Conservation (phyloP, 805 yeast genomes). For the Citeromyces matritensis region DNA sequence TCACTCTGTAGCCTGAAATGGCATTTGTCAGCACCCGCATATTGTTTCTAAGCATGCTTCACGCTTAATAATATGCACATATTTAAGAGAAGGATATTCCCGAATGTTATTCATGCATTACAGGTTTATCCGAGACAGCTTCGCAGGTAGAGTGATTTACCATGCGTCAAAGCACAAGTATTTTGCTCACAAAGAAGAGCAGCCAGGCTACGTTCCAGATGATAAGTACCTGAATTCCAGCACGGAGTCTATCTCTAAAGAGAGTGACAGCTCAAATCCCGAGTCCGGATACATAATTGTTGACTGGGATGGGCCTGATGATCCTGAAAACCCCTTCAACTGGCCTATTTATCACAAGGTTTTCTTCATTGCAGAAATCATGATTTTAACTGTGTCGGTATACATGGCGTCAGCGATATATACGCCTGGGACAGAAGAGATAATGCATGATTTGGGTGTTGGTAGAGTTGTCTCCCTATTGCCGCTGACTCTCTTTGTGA, state of each 20-base stretch:
- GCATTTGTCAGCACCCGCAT: no score
- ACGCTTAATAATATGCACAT: no score
- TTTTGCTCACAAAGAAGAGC: neutral
- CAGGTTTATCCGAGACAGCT: constrained; percentile 1
- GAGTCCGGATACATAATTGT: neutral
- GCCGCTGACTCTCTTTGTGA: constrained; percentile 36
- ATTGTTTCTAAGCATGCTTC: no score
- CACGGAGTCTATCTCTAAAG: neutral
- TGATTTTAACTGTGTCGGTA: constrained; percentile 31
- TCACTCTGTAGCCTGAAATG: no score
- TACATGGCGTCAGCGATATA: constrained; percentile 44
- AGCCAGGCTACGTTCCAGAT: constrained; percentile 1
- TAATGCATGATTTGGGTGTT: constrained; percentile 29
- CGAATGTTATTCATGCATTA: no score
- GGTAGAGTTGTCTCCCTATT: constrained; percentile 27
- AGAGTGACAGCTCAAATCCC: neutral
- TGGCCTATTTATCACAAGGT: neutral
- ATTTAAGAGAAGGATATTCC: no score
- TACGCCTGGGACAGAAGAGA: constrained; percentile 31
- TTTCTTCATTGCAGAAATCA: constrained; percentile 20
- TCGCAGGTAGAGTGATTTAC: neutral
- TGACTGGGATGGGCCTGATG: constrained; percentile 1
- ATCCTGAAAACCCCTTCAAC: neutral
- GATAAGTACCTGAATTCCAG: neutral
- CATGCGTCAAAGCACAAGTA: constrained; percentile 1